Base-by-base conservation (phyloP, 176 grass and related monocot species). In the Oryza australiensis region DNA sequence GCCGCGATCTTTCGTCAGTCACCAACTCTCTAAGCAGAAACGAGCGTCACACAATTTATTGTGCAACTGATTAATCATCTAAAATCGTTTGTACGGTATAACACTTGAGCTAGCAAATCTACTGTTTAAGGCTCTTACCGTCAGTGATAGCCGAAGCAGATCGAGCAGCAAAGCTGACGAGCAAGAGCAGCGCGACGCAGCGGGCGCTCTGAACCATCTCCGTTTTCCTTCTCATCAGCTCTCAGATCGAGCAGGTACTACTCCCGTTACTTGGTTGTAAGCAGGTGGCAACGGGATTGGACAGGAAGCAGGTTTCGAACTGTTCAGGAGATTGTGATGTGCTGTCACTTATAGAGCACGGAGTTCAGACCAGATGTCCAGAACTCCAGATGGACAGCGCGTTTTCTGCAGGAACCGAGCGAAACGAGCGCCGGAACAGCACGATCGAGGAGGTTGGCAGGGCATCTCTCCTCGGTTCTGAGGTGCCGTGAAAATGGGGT, bases 381-480 rank as follows among this genome's bases (percentile, higher is more conserved):
- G 48, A 22, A 20, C 4, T 1, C 14, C 49, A 60, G 80, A 66
- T 79, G 80, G 76, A 68, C 35, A 45, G 30, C 12, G 66, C 13
- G 59, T 42, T 27, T 62, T 51, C 64, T n/a, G 1, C 7, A 60
- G 64, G 22, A 42, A 26, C 33, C 4, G 49, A 76, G 78, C 40
- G 72, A 63, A 77, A 77, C 72, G 78, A 63, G 70, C 72, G 83
- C 38, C 66, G 83, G 83, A 85, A 78, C 75, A 28, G 66, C 64
- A 73, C 9, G 80, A 88, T 79, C 62, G 60, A 66, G 68, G 32
- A 33, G 80, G 26, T 27, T 75, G 65, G 45, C 67, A 73, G 55
- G 42, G 86, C 68, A 77, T 75, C 34, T 75, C 30, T 46, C 46
- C 46, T 40, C 55, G 66, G 32, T 62, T 27, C 27, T 70, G 73